Conservation (phyloP, 768 basidiomycete genomes). For the Macrocybe gigantea region DNA sequence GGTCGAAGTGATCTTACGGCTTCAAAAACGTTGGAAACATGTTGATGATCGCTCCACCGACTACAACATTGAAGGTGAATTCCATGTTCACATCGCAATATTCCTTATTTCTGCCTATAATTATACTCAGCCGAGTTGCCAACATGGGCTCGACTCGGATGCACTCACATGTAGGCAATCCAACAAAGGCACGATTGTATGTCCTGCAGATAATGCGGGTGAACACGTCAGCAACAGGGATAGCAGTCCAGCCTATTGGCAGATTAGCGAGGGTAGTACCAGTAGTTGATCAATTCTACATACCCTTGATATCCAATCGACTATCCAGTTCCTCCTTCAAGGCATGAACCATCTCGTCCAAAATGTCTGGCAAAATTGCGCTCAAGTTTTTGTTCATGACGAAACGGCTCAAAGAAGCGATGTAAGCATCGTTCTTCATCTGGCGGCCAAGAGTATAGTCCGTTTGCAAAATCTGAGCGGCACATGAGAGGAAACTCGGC, state of each 20-base stretch:
- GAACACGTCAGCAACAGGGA: background rate
- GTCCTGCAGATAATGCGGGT: background rate
- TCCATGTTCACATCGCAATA: constrained; percentile 21
- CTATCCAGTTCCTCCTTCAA: background rate
- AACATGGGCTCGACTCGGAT: too few relatives aligned
- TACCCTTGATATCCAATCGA: too few relatives aligned
- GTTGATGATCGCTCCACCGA: constrained; percentile 18
- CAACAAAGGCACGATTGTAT: constrained; percentile 29
- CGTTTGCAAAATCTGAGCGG: background rate
- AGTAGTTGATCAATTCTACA: too few relatives aligned
- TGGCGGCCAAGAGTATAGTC: background rate
- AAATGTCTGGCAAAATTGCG: background rate
- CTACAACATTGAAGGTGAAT: constrained; percentile 25
- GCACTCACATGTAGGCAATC: constrained; percentile 23
- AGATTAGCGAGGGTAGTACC: too few relatives aligned
- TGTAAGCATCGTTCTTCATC: background rate
- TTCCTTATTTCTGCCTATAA: constrained; percentile 20
- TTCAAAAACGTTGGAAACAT: constrained; percentile 26
- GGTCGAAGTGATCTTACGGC: constrained; percentile 19
- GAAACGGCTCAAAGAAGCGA: background rate
- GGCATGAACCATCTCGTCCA: background rate
- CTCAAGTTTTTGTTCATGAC: background rate
- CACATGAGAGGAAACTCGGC: too few relatives aligned
- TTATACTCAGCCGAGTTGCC: background rate
- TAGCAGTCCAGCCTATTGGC: background rate